Percentiles rank a stretch among this genome's conserved stretches.
These are phyloP conservation scores for Aquanectria penicillioides DNA, from an alignment of 2,329 filamentous ascomycete genomes.

Conservation along the genomic window DNA sequence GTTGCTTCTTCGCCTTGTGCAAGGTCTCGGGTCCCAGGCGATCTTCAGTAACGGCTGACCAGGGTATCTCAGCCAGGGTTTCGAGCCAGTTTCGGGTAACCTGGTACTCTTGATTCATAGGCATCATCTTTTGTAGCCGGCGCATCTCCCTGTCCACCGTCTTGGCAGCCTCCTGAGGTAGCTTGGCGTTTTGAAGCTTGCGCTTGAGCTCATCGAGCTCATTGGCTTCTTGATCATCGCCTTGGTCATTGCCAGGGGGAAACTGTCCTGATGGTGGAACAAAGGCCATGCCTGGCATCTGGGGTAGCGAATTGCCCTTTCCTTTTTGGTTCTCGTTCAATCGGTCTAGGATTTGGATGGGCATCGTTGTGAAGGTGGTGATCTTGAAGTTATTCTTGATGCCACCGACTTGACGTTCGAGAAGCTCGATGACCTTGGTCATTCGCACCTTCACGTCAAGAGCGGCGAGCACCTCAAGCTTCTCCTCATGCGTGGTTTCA, in stretches of 20 bases:
- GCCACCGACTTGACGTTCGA: constrained; percentile 82
- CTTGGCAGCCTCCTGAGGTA: constrained; percentile 87
- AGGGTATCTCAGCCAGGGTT: constrained; percentile 92
- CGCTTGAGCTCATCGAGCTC: constrained; percentile 93
- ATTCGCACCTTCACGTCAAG: constrained; percentile 82
- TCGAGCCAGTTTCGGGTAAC: constrained; percentile 94
- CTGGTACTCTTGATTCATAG: constrained; percentile 94
- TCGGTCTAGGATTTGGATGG: constrained; percentile 70
- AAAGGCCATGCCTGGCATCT: constrained; percentile 54
- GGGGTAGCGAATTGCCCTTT: constrained; percentile 43
- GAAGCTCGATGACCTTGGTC: constrained; percentile 82
- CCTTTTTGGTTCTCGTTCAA: constrained; percentile 52
- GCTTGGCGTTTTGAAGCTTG: constrained; percentile 81
- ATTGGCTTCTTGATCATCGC: constrained; percentile 83
- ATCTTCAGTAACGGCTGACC: constrained; percentile 86
- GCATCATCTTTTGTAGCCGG: constrained; percentile 92
- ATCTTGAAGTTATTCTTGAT: constrained; percentile 91
- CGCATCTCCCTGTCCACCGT: constrained; percentile 91
- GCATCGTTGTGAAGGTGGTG: constrained; percentile 77
- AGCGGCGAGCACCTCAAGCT: constrained; percentile 85
- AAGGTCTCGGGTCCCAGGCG: constrained; percentile 85
- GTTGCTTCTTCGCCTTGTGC: constrained; percentile 81
- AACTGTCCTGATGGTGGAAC: constrained; percentile 46
- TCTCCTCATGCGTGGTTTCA: constrained; percentile 89
- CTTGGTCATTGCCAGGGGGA: constrained; percentile 59